phyloP scores from a whole-genome alignment of 768 basidiomycete species.

The Tylopilus felleus region DNA sequence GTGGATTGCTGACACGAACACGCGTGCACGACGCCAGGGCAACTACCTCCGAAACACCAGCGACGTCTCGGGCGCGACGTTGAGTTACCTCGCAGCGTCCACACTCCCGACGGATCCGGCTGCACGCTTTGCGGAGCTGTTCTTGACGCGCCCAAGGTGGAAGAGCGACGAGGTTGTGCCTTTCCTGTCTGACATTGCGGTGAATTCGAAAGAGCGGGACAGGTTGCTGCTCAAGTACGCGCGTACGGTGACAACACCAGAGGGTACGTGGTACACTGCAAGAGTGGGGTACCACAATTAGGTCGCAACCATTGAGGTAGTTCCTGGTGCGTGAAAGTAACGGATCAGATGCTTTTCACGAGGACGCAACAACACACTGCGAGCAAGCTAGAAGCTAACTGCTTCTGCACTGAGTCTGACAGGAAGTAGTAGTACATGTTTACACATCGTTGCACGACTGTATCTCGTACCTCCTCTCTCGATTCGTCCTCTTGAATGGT shows the following conservation, averaged over 20 bases:
- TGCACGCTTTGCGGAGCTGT: conserved; percentile 83
- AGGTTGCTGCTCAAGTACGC: conserved; percentile 85
- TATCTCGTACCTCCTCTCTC: too few relatives aligned
- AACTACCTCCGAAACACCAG: conserved; percentile 56
- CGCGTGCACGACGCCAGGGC: conserved; percentile 51
- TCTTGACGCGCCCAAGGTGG: conserved; percentile 77
- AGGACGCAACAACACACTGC: too few relatives aligned
- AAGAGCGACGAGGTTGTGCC: conserved; percentile 74
- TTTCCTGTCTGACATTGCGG: conserved; percentile 77
- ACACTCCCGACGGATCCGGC: conserved; percentile 73
- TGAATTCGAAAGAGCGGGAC: conserved; percentile 86
- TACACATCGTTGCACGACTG: too few relatives aligned
- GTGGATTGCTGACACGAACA: not conserved
- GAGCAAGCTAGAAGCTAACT: too few relatives aligned
- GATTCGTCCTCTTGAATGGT: not conserved
- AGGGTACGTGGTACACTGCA: conserved; percentile 73
- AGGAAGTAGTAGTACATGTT: not conserved
- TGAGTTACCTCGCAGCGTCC: conserved; percentile 77
- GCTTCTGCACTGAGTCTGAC: too few relatives aligned
- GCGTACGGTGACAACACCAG: conserved; percentile 64
- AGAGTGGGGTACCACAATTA: conserved; percentile 58
- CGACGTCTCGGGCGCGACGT: conserved; percentile 33
- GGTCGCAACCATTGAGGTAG: not conserved
- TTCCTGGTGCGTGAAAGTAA: too few relatives aligned
- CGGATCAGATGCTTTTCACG: too few relatives aligned